Percentiles rank a stretch among this genome's conserved stretches.
Evolutionary conservation across 2,329 filamentous ascomycete species (phyloP).

Genomic region (Chaetomiaceae sp.): DNA sequence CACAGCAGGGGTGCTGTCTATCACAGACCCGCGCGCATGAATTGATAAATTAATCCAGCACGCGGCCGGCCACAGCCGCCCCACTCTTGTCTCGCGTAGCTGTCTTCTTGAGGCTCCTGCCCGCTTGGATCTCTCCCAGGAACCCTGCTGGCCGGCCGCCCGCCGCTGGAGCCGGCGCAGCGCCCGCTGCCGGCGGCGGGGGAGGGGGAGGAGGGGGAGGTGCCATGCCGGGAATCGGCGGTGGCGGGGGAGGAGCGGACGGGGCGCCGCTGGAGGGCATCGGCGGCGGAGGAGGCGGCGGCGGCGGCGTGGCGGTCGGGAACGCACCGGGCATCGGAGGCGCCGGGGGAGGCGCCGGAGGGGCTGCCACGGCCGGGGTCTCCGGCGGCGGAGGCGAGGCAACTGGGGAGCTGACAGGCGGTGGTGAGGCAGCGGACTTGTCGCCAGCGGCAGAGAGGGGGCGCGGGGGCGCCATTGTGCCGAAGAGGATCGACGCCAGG

Average conservation of each 20-base stretch:
- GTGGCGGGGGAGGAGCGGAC: slow-evolving; percentile 31
- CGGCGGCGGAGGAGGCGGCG: slow-evolving; percentile 35
- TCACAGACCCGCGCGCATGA: slow-evolving; percentile 19
- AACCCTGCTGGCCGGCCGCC: slow-evolving; percentile 57
- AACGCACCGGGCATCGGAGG: slow-evolving; percentile 23
- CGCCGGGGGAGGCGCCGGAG: slow-evolving; percentile 28
- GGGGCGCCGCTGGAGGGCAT: slow-evolving; percentile 33
- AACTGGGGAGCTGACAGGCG: slow-evolving; percentile 34
- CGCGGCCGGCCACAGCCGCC: slow-evolving; percentile 69
- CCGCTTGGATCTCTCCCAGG: slow-evolving; percentile 76
- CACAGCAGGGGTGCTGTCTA: too few relatives aligned
- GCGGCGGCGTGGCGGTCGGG: slow-evolving; percentile 31
- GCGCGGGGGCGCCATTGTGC: slow-evolving; percentile 90
- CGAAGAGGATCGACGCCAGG: slow-evolving; percentile 90
- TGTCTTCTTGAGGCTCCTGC: slow-evolving; percentile 77
- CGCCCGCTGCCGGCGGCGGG: slow-evolving; percentile 38
- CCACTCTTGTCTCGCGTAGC: slow-evolving; percentile 81
- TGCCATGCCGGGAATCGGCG: slow-evolving; percentile 32
- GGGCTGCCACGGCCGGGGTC: slow-evolving; percentile 29
- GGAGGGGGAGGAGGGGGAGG: slow-evolving; percentile 44
- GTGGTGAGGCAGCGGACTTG: slow-evolving; percentile 44
- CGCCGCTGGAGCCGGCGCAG: slow-evolving; percentile 32
- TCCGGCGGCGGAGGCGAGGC: slow-evolving; percentile 38
- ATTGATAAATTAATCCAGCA: slow-evolving; percentile 46
- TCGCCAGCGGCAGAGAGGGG: slow-evolving; percentile 79